These are phyloP conservation scores for Hypoxylon sp. DNA, from an alignment of 2,329 filamentous ascomycete genomes.

Conservation along the genomic window DNA sequence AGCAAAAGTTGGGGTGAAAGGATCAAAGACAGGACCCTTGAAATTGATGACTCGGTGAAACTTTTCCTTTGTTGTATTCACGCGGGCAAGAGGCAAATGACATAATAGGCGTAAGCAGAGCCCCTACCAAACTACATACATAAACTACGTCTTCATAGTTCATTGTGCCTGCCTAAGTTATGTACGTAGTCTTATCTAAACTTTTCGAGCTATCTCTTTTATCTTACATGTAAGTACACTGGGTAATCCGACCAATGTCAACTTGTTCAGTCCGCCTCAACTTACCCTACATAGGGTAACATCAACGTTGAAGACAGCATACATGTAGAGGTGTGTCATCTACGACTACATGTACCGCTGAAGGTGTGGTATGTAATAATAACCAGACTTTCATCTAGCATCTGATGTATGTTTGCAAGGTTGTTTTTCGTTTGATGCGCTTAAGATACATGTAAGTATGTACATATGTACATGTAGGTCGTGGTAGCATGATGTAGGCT, in stretches of 20 bases:
- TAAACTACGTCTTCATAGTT: neutral
- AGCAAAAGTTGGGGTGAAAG: constrained; percentile 33
- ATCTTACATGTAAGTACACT: neutral
- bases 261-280: neutral
- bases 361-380: constrained; percentile 10
- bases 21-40: constrained; percentile 35
- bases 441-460: constrained; percentile 25
- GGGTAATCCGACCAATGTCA: neutral
- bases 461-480: neutral
- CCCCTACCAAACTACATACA: neutral
- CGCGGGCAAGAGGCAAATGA: constrained; percentile 26
- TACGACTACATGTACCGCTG: neutral
- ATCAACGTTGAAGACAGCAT: too few species aligned
- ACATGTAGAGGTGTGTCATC: constrained; percentile 4
- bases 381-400: constrained; percentile 24
- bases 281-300: too few species aligned
- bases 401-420: constrained; percentile 37
- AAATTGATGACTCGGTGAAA: constrained; percentile 42
- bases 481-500: neutral
- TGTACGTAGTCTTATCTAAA: neutral
- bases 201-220: neutral
- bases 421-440: constrained; percentile 31
- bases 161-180: constrained; percentile 1
- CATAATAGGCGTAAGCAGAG: constrained; percentile 18
- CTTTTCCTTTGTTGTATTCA: constrained; percentile 33